Conservation (phyloP, 2,329 filamentous ascomycete species). For the Colletotrichum abscissum region DNA sequence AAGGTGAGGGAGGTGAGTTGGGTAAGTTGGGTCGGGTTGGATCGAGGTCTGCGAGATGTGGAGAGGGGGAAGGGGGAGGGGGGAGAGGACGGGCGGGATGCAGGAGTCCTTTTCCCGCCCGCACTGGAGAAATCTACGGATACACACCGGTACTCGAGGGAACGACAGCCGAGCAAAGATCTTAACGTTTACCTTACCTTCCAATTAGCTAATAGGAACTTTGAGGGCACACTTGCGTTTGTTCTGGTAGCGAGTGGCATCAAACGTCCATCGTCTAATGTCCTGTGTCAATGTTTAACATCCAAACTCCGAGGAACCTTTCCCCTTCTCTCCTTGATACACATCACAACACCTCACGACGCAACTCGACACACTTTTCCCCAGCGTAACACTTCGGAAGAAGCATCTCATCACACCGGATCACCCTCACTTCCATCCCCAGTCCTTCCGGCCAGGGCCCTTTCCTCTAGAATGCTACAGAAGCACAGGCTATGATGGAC, state of each 20-base stretch:
- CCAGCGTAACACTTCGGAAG: not conserved
- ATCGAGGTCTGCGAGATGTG: not conserved
- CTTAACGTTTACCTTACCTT: not conserved
- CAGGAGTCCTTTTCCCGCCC: not conserved
- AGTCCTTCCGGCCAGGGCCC: not conserved
- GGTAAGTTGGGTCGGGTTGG: not conserved
- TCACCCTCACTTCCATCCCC: not conserved
- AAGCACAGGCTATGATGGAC: constrained; percentile 11
- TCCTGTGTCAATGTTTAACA: not conserved
- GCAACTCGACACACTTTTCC: not conserved
- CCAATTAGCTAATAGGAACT: not conserved
- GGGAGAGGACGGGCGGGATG: constrained; percentile 1
- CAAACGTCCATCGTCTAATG: not conserved
- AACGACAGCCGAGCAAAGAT: not conserved
- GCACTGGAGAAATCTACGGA: constrained; percentile 7
- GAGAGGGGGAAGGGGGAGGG: not conserved
- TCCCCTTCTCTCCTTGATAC: constrained; percentile 2
- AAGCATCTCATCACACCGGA: not conserved
- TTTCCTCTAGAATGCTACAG: constrained; percentile 17
- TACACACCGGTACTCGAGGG: constrained; percentile 14
- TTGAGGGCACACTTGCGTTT: not conserved
- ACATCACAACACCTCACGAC: not conserved
- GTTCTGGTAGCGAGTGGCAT: not conserved
- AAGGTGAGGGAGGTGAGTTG: not conserved
- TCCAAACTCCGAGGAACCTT: not conserved